A percentile compares a stretch with the other conserved stretches of the same genome.
These are phyloP conservation scores for Caryopteris hybrid DNA, from an alignment of 305 asterid species.

Conservation along the genomic window DNA sequence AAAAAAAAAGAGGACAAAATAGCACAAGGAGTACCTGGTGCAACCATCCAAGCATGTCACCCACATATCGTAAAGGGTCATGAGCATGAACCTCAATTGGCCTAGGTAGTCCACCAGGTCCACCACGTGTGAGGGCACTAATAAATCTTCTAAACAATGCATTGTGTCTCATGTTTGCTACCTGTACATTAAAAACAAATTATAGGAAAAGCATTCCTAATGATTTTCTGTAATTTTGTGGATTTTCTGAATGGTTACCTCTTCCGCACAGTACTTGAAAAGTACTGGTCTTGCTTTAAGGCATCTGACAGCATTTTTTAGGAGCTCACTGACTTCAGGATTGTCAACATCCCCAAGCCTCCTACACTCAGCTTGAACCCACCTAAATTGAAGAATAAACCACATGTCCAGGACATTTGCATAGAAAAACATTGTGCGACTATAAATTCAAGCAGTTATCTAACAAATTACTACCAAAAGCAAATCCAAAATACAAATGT, in stretches of 20 bases:
- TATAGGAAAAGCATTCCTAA: conserved; percentile 9
- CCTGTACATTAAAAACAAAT: conserved; percentile 36
- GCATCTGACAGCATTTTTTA: conserved; percentile 87
- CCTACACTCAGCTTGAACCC: conserved; percentile 98
- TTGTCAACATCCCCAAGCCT: conserved; percentile 91
- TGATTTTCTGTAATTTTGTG: conserved; percentile 4
- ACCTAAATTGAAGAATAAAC: conserved; percentile 40
- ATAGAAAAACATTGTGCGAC: background rate
- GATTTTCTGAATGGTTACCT: conserved; percentile 48
- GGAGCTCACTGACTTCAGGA: conserved; percentile 93
- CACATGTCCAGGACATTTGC: conserved; percentile 5
- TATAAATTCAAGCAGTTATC: background rate
- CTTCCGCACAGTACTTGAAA: conserved; percentile 97
- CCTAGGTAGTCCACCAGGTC: conserved; percentile 97
- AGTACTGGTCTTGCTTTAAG: conserved; percentile 95
- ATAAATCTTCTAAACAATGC: conserved; percentile 95
- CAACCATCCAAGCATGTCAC: conserved; percentile 99
- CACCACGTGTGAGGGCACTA: conserved; percentile 99
- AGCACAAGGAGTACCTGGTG: conserved; percentile 96
- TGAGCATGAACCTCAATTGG: conserved; percentile 99
- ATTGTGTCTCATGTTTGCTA: conserved; percentile 98
- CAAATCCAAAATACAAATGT: background rate
- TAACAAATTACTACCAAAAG: background rate
- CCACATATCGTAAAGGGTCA: conserved; percentile 96
- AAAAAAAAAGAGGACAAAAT: background rate